Base-by-base conservation (phyloP, 495 filamentous ascomycete genomes). In the Sporormia fimetaria region DNA sequence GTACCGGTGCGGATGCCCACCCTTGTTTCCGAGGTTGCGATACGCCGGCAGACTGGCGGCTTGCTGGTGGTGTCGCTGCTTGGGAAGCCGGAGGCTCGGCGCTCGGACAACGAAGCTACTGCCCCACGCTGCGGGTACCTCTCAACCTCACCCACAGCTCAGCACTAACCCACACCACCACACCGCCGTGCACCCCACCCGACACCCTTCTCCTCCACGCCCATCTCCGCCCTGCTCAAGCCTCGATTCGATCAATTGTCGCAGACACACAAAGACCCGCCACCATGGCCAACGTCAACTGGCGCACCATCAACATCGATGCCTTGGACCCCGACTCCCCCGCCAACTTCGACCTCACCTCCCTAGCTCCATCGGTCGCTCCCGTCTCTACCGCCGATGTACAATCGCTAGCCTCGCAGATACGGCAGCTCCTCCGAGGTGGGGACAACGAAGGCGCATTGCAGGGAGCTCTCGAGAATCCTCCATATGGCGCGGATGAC, bases 271-370 rank as follows among this genome's bases (percentile, higher is more conserved):
- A 41, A 27, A 42, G 5, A 12, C 11, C 37, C 15, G 39, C 51
- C 51, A 65, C 41, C 34, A 80, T 79, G 74, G 63, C 75, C 29
- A 63, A 65, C 56, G 50, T 67, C 56, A 80, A 81, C 69, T 94
- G 83, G 77, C 83, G 87, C 59, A 93, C 84, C 54, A 88, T 94
- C 70, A 84, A 94, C 68, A 78, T 94, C 65, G 87, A 94, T 63
- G 72, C 76, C 49, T 74, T 88, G 39, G 79, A 87, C 63, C 81
- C 85, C n/a, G 87, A 94, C 63, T 81, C 81, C 42, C 68, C 80
- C 31, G 65, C 74, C 57, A 94, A 93, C 71, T 94, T 94, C 67
- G 79, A 87, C 56, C 72, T 81, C 54, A 69, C 77, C 33, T 77
- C 84, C 12, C 75, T 94, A 37, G 75, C 81, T 48, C 81, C 83